These are phyloP conservation scores for Monosporozyma aquatica DNA, from an alignment of 805 yeast genomes.

Conservation along the genomic window DNA sequence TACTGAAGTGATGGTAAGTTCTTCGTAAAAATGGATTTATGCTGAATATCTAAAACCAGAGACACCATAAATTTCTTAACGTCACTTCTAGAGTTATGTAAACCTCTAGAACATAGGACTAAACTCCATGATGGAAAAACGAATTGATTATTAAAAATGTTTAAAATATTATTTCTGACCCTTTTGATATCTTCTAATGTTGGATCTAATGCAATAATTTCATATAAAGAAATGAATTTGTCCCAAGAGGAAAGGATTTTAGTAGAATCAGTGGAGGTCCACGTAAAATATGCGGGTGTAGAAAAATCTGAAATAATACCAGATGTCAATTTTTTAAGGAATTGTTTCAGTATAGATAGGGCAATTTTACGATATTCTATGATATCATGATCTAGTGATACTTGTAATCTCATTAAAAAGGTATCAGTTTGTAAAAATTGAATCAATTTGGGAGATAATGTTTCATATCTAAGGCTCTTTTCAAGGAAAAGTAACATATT, in stretches of 20 bases:
- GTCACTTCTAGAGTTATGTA: slow-evolving; percentile 67
- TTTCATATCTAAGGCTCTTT: slow-evolving; percentile 36
- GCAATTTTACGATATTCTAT: slow-evolving; percentile 67
- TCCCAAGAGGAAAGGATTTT: slow-evolving; percentile 47
- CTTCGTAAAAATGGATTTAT: slow-evolving; percentile 40
- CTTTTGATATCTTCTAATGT: slow-evolving; percentile 81
- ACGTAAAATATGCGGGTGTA: slow-evolving; percentile 10
- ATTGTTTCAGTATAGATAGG: slow-evolving; percentile 52
- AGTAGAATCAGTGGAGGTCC: slow-evolving; percentile 26
- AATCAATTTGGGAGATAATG: slow-evolving; percentile 5
- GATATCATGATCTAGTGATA: slow-evolving; percentile 42
- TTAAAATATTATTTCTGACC: slow-evolving; percentile 53
- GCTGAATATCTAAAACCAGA: slow-evolving; percentile 44
- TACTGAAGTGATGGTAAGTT: slow-evolving; percentile 32
- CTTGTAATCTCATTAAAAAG: slow-evolving; percentile 53
- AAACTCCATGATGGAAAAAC: slow-evolving; percentile 67
- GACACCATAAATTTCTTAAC: slow-evolving; percentile 56
- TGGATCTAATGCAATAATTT: slow-evolving; percentile 75
- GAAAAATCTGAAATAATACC: slow-evolving; percentile 5
- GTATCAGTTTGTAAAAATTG: slow-evolving; percentile 14
- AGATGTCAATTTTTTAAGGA: slow-evolving; percentile 41
- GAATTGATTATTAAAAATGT: slow-evolving; percentile 41
- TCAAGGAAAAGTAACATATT: slow-evolving; percentile 49
- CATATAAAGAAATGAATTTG: slow-evolving; percentile 63
- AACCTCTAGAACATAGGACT: slow-evolving; percentile 64